These are phyloP conservation scores for Capsaspora owczarzaki DNA, from an alignment of 78 protist species.

Conservation along the genomic window DNA sequence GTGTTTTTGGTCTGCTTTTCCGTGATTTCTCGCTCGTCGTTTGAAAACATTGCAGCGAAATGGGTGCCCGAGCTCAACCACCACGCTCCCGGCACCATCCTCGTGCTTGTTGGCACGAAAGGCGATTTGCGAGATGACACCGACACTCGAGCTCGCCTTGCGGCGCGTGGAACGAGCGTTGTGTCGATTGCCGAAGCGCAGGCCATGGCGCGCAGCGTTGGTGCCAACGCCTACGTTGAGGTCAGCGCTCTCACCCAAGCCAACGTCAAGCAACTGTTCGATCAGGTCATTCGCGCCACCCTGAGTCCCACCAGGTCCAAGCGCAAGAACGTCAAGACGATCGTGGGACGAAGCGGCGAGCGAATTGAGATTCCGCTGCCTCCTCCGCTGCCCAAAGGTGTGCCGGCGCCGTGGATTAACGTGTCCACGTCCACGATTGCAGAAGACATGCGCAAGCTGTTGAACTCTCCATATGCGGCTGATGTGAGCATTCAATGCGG, in stretches of 20 bases:
- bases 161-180: too few relatives aligned
- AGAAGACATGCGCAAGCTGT: neutral
- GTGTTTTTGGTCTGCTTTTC: conserved; percentile 76
- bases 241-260: conserved; percentile 82
- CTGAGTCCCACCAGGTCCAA: conserved; percentile 26
- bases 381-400: neutral
- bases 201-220: conserved; percentile 42
- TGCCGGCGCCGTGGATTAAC: neutral
- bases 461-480: neutral
- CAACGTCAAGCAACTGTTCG: conserved; percentile 84
- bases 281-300: conserved; percentile 79
- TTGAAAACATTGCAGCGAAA: conserved; percentile 60
- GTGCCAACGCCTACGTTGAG: conserved; percentile 76
- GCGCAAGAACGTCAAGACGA: neutral
- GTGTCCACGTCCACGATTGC: neutral
- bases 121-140: conserved; percentile 32
- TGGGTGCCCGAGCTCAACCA: conserved; percentile 39
- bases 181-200: conserved; percentile 29
- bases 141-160: neutral
- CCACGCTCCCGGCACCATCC: conserved; percentile 33
- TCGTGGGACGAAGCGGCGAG: too few relatives aligned
- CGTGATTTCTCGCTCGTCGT: conserved; percentile 51
- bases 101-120: conserved; percentile 46
- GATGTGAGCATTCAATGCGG: neutral
- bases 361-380: neutral